These are phyloP conservation scores for Leccinum pellstonianum DNA, from an alignment of 768 basidiomycete genomes.

Conservation along the genomic window DNA sequence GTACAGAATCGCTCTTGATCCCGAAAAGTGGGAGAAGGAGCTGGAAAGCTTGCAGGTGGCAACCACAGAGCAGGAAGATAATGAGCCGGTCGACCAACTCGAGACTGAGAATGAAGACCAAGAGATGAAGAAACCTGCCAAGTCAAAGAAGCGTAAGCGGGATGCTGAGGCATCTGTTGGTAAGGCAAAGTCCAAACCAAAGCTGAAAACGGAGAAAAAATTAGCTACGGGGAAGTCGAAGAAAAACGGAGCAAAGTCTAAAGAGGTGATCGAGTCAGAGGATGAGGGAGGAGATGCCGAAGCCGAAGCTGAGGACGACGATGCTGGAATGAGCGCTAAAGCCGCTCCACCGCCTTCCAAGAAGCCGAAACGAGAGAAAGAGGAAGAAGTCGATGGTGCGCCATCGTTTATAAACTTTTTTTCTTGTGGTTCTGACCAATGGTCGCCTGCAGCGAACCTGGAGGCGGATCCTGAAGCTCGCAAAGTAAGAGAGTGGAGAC, in stretches of 20 bases:
- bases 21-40: slow-evolving; percentile 62
- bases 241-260: slow-evolving; percentile 62
- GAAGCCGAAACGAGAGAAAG: slow-evolving; percentile 59
- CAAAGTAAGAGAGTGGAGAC: slow-evolving; percentile 89
- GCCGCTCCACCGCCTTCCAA: slow-evolving; percentile 63
- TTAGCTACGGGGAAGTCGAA: slow-evolving; percentile 34
- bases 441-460: slow-evolving; percentile 37
- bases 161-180: slow-evolving; percentile 48
- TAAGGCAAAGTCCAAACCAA: slow-evolving; percentile 43
- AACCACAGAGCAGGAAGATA: slow-evolving; percentile 49
- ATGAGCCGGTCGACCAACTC: slow-evolving; percentile 68
- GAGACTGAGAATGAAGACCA: slow-evolving; percentile 53
- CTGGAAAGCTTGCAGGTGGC: slow-evolving; percentile 34
- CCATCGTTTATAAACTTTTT: slow-evolving; percentile 5
- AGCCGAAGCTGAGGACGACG: slow-evolving; percentile 46
- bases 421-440: slow-evolving; percentile 6
- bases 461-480: slow-evolving; percentile 58
- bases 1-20: slow-evolving; percentile 74
- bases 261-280: slow-evolving; percentile 65
- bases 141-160: slow-evolving; percentile 61
- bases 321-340: slow-evolving; percentile 50
- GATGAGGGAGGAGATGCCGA: slow-evolving; percentile 53
- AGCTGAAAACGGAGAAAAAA: slow-evolving; percentile 45
- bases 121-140: slow-evolving; percentile 45
- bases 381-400: slow-evolving; percentile 61